These are phyloP conservation scores for Colletotrichum musae DNA, from an alignment of 2,329 filamentous ascomycete genomes.

Conservation along the genomic window DNA sequence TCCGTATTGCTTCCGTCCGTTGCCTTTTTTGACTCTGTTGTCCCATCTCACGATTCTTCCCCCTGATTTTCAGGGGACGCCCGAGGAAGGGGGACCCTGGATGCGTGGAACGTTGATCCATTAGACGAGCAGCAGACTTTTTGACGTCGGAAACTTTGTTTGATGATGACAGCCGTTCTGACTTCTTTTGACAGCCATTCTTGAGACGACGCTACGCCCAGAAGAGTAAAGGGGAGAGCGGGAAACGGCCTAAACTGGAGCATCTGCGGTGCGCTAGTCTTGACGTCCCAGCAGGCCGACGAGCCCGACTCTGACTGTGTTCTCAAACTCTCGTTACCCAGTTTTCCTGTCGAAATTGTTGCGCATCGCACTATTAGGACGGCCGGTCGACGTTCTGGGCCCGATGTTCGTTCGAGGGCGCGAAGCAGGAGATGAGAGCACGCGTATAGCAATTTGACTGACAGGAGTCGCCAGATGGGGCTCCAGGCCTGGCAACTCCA, in stretches of 20 bases:
- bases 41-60: no score
- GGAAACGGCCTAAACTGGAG: slow-evolving; percentile 25
- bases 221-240: slow-evolving; percentile 22
- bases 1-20: neutral
- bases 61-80: neutral
- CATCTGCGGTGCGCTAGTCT: slow-evolving; percentile 8
- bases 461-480: neutral
- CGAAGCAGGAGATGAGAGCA: neutral
- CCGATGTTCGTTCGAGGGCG: neutral
- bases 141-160: slow-evolving; percentile 15
- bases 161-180: slow-evolving; percentile 15
- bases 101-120: neutral
- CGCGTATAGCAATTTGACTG: neutral
- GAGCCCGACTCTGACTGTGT: slow-evolving; percentile 1
- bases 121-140: neutral
- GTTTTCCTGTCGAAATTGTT: neutral
- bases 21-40: no score
- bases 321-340: neutral
- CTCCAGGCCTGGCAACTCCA: neutral
- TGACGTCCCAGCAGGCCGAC: slow-evolving; percentile 1
- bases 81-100: neutral
- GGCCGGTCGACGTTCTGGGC: neutral
- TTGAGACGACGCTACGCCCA: slow-evolving; percentile 31
- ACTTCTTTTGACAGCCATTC: slow-evolving; percentile 19
- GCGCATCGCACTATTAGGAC: neutral